Evolutionary conservation across 345 rosid genomes (phyloP).

Genomic region (Noccaea bulbosa): DNA sequence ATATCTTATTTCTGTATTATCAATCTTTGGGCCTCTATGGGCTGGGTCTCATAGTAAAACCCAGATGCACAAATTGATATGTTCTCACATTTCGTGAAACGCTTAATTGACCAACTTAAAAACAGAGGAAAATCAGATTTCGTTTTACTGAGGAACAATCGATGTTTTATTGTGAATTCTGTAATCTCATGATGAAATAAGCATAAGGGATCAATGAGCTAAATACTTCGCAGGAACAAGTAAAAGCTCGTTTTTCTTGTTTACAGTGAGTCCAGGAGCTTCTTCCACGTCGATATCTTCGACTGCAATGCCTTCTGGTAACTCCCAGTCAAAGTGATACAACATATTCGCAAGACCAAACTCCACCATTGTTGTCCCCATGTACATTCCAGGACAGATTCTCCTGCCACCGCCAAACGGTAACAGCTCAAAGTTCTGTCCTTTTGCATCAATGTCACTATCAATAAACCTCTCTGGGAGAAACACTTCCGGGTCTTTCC

Average conservation of each 20-base stretch:
- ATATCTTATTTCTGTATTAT: no score
- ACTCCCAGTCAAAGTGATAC: slow-evolving; percentile 49
- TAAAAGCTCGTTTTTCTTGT: slow-evolving; percentile 37
- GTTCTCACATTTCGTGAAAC: no score
- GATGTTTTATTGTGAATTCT: no score
- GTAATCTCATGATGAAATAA: background rate
- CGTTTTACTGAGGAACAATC: no score
- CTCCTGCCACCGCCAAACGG: slow-evolving; percentile 27
- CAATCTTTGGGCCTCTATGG: no score
- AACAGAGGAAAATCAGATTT: background rate
- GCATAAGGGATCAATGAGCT: background rate
- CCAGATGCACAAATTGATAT: no score
- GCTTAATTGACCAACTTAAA: no score
- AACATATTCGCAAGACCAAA: slow-evolving; percentile 48
- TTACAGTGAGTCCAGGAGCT: slow-evolving; percentile 36
- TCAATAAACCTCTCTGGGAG: slow-evolving; percentile 48
- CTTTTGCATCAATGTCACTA: slow-evolving; percentile 39
- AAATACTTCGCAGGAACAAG: slow-evolving; percentile 42
- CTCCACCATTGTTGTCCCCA: slow-evolving; percentile 43
- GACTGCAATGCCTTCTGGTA: slow-evolving; percentile 37
- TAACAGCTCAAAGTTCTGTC: slow-evolving; percentile 30
- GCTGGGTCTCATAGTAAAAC: no score
- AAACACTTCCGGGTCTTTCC: slow-evolving; percentile 50
- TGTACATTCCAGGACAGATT: slow-evolving; percentile 30
- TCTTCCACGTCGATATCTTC: slow-evolving; percentile 50